A percentile compares a stretch with the other conserved stretches of the same genome.
Evolutionary conservation across 2,329 filamentous ascomycete genomes (phyloP).

Genomic region (Beauveria australis): DNA sequence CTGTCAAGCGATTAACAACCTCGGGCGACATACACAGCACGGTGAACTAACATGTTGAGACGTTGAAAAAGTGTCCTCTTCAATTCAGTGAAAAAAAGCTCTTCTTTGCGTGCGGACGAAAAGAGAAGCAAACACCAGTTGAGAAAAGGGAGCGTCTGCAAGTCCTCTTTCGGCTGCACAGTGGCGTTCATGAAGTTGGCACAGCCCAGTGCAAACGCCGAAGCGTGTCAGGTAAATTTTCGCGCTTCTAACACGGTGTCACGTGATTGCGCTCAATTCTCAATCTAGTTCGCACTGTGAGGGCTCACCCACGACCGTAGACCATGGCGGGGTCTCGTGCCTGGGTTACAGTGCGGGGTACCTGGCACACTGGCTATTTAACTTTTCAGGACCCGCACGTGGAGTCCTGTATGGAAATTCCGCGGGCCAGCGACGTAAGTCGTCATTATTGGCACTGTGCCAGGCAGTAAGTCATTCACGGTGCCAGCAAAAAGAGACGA

Average conservation of each 20-base stretch:
- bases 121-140: background rate
- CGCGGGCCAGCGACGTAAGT: constrained; percentile 12
- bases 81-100: background rate
- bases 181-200: background rate
- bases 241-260: constrained; percentile 27
- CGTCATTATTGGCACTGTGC: constrained; percentile 21
- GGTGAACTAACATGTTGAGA: constrained; percentile 2
- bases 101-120: background rate
- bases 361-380: constrained; percentile 12
- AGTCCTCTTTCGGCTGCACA: background rate
- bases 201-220: constrained; percentile 16
- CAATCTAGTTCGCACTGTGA: constrained; percentile 15
- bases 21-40: background rate
- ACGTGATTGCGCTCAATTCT: constrained; percentile 19
- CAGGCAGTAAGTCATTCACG: constrained; percentile 17
- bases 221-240: constrained; percentile 7
- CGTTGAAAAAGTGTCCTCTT: background rate
- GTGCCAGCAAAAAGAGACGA: constrained; percentile 17
- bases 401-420: constrained; percentile 26
- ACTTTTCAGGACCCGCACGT: constrained; percentile 18
- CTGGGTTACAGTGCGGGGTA: constrained; percentile 8
- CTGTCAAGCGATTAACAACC: constrained; percentile 11
- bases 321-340: background rate
- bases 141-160: background rate
- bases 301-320: background rate